These are phyloP conservation scores for Sequoia sempervirens DNA, from an alignment of 75 land plant species.

Conservation along the genomic window DNA sequence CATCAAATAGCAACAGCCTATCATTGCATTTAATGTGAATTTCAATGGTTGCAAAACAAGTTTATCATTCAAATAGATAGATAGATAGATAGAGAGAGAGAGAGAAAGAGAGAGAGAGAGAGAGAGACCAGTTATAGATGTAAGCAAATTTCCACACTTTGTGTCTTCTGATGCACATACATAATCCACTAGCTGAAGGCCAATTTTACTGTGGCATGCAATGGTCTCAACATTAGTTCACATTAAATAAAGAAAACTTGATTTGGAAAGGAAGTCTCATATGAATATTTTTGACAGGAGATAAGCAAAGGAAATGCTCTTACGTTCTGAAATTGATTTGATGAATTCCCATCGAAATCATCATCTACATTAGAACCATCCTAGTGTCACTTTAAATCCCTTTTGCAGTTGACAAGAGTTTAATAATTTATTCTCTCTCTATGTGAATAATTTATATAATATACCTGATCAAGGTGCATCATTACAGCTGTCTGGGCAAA, in stretches of 20 bases:
- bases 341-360: conserved; percentile 65
- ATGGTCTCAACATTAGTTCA: background rate
- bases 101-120: background rate
- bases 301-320: background rate
- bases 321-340: conserved; percentile 87
- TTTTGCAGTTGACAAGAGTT: background rate
- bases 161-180: conserved; percentile 49
- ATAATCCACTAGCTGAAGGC: conserved; percentile 46
- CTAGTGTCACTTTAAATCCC: background rate
- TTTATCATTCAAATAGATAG: background rate
- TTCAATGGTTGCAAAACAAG: background rate
- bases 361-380: conserved; percentile 26
- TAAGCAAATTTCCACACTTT: conserved; percentile 62
- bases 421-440: no score
- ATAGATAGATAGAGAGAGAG: no score
- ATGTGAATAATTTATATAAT: background rate
- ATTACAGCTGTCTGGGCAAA: conserved; percentile 56
- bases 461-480: conserved; percentile 60
- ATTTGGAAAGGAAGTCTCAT: background rate
- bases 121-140: conserved; percentile 71
- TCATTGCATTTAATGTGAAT: background rate
- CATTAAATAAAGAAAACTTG: background rate
- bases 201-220: conserved; percentile 43
- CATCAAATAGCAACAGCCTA: background rate
- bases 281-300: background rate